Evolutionary conservation across 2,329 filamentous ascomycete genomes (phyloP), one percentile per base, ranked within the genome.

Genomic region (Cryphonectria naterciae): DNA sequence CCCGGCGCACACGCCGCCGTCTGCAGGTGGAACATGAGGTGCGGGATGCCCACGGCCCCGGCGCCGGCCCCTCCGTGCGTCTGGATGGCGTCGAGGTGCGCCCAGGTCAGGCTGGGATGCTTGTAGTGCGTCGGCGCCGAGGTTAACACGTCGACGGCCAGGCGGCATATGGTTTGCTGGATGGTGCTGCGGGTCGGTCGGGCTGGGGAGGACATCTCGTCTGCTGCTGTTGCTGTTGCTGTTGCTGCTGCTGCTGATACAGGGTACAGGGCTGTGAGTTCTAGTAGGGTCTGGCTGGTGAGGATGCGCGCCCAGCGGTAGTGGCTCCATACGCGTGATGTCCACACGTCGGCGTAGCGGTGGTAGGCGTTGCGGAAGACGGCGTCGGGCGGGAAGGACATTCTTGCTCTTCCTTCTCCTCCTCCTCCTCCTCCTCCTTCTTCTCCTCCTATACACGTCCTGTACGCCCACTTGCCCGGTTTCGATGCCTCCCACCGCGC

Each of bases 291-390:
- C 72, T 88, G 83, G 75, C 83, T 85, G 22, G 84, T 76, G 13
- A 89, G 77, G 35, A 89, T 85, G n/a, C 87, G 85, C 8, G 83
- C 83, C 82, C 87, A 89, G 35, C 89, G 86, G 74, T 86, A 89
- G 74, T 90, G 85, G 71, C 87, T 88, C 86, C 86, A 90, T 56
- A 87, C 82, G 35, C 85, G 83, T 11, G 85, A 86, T 25, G 83
- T 79, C 82, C 85, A 88, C 68, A 88, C 83, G 72, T 86, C 84
- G 22, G 78, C 77, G 74, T 91, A 91, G 32, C 83, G 77, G 75
- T 91, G 87, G 75, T 87, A 90, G 68, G 83, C 81, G 17, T 84
- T 83, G 25, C 83, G 81, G 72, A 88, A 89, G 67, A 87, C 81
- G 15, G 83, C 83, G 1, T 80, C 78, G 0, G 80, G 72, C 1